Base-by-base conservation (phyloP, 768 basidiomycete species). In the Hygrocybe punicea region DNA sequence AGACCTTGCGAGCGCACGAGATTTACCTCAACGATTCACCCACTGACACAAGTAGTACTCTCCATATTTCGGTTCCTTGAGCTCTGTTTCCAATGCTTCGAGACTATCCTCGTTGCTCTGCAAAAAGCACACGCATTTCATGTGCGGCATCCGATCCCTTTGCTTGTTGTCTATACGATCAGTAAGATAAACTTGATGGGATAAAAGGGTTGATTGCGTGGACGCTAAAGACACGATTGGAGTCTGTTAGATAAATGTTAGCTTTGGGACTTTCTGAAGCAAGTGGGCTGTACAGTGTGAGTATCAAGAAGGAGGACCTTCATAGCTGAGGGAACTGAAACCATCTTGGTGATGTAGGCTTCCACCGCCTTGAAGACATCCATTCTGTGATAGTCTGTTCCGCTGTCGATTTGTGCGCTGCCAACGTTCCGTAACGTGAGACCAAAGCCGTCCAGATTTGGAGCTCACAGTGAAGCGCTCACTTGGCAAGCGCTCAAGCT, bases 31-130 rank as follows among this genome's bases (percentile, higher is more conserved):
- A 65, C 73, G 75, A 81, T 77, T 81, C 84, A 89, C 87, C 81
- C 78, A 93, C 96, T 89, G 84, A 98, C 96, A 99, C 69, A 99
- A 77, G 81, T 96, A 98, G 75, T 99, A 99, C 76, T 94, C 93
- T 70, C 94, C 94, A 66, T 98, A 99, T 73, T 89, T 89, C 9
- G 95, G 96, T 65, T 93, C 89, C 36, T 80, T 80, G 34, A 99
- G 78, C 68, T 99, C 97, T 55, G 81, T 77, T 62, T 88, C 89
- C 55, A 98, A 79, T 23, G 88, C 89, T 55, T 85, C 85, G 35
- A 99, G 76, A 67, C 91, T 94, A 29, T 87, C 84, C 48, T 91
- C 86, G 55, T 81, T 88, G 37, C 85, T 86, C 51, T 93, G 85
- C 8, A 99, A 78, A 68, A 99, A 94, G 70, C 93, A 96, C 53